Evolutionary conservation across 768 basidiomycete species (phyloP).

Genomic region (Rhodotorula sphaerocarpa): DNA sequence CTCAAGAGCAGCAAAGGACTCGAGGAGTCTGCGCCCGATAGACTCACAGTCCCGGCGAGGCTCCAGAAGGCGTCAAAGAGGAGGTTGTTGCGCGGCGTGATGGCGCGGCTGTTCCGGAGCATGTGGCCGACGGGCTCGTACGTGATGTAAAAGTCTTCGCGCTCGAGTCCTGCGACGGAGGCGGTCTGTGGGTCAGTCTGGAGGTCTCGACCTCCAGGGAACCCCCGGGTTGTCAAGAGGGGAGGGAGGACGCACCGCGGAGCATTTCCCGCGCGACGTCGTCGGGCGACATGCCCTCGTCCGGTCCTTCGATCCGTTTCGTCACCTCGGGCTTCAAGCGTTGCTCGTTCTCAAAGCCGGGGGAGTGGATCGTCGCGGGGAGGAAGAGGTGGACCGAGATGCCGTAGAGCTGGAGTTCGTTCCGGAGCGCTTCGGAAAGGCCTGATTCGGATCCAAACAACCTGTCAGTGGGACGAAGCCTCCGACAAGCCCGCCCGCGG

Average conservation of each 20-base stretch:
- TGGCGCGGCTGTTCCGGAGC: constrained; percentile 62
- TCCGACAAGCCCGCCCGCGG: too few species aligned
- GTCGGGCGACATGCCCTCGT: constrained; percentile 58
- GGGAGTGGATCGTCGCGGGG: constrained; percentile 69
- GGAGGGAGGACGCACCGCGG: constrained; percentile 48
- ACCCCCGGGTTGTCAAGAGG: too few species aligned
- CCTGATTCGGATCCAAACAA: constrained; percentile 55
- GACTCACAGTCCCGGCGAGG: constrained; percentile 13
- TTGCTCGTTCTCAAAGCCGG: constrained; percentile 66
- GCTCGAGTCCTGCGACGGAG: constrained; percentile 53
- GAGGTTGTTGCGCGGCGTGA: constrained; percentile 55
- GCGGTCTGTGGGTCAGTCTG: neutral
- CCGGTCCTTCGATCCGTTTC: constrained; percentile 65
- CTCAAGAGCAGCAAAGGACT: neutral
- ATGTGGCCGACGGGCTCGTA: constrained; percentile 60
- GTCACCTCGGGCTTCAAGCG: constrained; percentile 67
- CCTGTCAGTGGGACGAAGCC: too few species aligned
- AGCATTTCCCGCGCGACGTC: constrained; percentile 56
- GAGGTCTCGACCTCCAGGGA: too few species aligned
- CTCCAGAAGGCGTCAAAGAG: constrained; percentile 50
- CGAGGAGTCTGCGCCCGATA: neutral
- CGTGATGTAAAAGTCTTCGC: constrained; percentile 65
- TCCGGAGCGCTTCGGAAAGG: constrained; percentile 71
- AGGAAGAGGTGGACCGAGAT: constrained; percentile 73
- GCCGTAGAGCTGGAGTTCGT: constrained; percentile 67